phyloP scores from a whole-genome alignment of 768 basidiomycete genomes.

The Macrolepiota albuminosa region DNA sequence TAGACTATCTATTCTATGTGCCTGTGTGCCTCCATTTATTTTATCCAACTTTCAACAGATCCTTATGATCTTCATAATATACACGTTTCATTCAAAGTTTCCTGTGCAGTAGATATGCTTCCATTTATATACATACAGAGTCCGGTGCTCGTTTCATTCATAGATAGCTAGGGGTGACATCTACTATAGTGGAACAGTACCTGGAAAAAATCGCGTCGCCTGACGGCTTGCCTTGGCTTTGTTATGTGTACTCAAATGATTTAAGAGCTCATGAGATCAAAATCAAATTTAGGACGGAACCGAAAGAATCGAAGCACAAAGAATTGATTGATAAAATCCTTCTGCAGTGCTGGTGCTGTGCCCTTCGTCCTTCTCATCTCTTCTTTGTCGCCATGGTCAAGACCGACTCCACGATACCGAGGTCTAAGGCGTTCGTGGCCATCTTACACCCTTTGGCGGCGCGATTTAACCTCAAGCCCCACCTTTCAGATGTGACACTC shows the following conservation, averaged over 20 bases:
- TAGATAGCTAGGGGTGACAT: neutral
- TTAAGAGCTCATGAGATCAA: neutral
- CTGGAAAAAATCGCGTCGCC: neutral
- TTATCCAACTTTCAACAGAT: neutral
- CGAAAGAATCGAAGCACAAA: neutral
- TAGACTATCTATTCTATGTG: neutral
- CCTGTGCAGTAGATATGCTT: neutral
- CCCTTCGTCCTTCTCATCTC: neutral
- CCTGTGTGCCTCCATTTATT: neutral
- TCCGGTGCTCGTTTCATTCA: neutral
- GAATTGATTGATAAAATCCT: conserved; percentile 1
- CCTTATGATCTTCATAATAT: neutral
- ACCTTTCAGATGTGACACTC: conserved; percentile 19
- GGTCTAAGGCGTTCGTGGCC: conserved; percentile 12
- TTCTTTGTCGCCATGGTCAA: conserved; percentile 1
- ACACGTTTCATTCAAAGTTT: neutral
- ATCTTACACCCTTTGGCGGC: conserved; percentile 19
- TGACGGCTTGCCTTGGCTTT: neutral
- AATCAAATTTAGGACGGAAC: neutral
- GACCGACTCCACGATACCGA: neutral
- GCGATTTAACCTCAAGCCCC: conserved; percentile 19
- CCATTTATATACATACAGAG: neutral
- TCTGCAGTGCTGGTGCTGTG: neutral
- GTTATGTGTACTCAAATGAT: neutral
- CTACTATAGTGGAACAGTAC: neutral